phyloP scores from a whole-genome alignment of 768 basidiomycete genomes.

The Sarcodon sp. region DNA sequence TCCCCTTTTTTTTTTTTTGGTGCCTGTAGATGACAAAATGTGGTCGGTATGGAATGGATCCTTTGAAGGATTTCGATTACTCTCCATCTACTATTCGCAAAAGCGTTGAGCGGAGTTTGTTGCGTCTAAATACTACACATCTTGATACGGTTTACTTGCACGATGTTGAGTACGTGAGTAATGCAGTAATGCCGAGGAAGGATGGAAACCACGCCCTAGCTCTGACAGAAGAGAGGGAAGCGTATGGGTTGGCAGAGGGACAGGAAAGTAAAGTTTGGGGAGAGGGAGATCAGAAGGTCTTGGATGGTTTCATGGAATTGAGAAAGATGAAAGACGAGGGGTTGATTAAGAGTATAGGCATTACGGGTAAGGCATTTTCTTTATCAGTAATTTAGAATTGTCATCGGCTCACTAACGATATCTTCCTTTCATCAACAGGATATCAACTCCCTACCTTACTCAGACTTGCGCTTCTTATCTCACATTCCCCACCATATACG shows the following conservation, averaged over 20 bases:
- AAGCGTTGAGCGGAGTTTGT: constrained; percentile 53
- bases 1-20: background rate
- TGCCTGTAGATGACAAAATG: constrained; percentile 67
- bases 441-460: constrained; percentile 77
- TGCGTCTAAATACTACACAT: constrained; percentile 61
- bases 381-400: background rate
- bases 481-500: constrained; percentile 48
- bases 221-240: constrained; percentile 34
- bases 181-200: constrained; percentile 30
- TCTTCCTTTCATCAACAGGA: constrained; percentile 26
- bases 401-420: background rate
- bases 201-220: constrained; percentile 47
- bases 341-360: constrained; percentile 59
- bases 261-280: constrained; percentile 46
- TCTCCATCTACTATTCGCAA: constrained; percentile 48
- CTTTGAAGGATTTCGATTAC: constrained; percentile 54
- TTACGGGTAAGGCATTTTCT: constrained; percentile 48
- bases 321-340: constrained; percentile 63
- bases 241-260: constrained; percentile 53
- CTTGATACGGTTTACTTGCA: constrained; percentile 76
- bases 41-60: constrained; percentile 52
- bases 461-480: constrained; percentile 64
- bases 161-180: constrained; percentile 70
- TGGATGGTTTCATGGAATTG: constrained; percentile 56
- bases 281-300: constrained; percentile 58